phyloP scores from a whole-genome alignment of 768 basidiomycete genomes.

The Tulasnella sp. region DNA sequence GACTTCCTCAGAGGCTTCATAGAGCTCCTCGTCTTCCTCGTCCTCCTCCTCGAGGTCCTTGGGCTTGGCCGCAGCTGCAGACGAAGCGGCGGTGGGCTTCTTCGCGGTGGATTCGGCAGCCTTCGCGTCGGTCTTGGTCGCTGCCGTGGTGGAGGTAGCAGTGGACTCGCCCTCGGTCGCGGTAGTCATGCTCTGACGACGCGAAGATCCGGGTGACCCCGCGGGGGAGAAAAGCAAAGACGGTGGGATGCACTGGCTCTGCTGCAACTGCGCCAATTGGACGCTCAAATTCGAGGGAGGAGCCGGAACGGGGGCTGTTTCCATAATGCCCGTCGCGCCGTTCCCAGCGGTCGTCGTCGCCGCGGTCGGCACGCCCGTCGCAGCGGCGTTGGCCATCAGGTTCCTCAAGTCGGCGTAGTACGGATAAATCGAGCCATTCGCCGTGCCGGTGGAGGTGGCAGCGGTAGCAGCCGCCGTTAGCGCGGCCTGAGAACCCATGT shows the following conservation, averaged over 20 bases:
- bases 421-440: constrained; percentile 23
- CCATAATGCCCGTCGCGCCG: not conserved
- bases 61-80: constrained; percentile 39
- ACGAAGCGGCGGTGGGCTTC: constrained; percentile 37
- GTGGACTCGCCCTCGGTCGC: constrained; percentile 36
- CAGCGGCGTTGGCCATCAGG: constrained; percentile 22
- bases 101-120: constrained; percentile 38
- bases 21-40: constrained; percentile 38
- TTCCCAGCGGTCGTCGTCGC: not conserved
- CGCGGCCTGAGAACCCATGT: constrained; percentile 30
- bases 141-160: constrained; percentile 38
- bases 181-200: constrained; percentile 43
- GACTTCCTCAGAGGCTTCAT: constrained; percentile 37
- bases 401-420: constrained; percentile 31
- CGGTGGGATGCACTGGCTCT: constrained; percentile 61
- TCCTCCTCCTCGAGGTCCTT: constrained; percentile 26
- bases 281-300: constrained; percentile 22
- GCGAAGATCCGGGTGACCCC: constrained; percentile 54
- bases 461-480: not conserved
- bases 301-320: not conserved
- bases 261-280: constrained; percentile 41
- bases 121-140: constrained; percentile 40
- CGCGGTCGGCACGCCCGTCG: constrained; percentile 1
- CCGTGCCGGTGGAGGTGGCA: not conserved
- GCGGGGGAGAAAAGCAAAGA: constrained; percentile 63